Percentiles rank a stretch among this genome's conserved stretches.
Conservation (phyloP, 2,329 filamentous ascomycete genomes). For the Penicillium janthinellum region DNA sequence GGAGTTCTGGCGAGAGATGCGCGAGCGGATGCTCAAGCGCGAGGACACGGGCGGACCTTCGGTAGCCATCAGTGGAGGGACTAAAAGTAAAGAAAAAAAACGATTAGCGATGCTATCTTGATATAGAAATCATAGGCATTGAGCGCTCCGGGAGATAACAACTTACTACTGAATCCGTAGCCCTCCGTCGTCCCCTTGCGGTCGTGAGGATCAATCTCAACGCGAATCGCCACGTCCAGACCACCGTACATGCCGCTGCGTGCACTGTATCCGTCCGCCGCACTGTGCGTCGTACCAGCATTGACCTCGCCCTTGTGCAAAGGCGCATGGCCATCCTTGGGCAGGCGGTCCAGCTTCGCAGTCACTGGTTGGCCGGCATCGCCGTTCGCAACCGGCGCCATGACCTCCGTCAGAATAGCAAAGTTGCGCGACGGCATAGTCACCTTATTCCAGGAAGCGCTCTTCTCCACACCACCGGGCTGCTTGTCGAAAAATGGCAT, state of each 20-base stretch:
- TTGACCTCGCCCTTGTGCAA: conserved; percentile 75
- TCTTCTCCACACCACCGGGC: conserved; percentile 62
- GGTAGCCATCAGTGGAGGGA: conserved; percentile 26
- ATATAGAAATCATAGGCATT: neutral
- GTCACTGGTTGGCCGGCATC: conserved; percentile 18
- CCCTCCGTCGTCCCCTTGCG: conserved; percentile 46
- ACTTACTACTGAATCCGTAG: conserved; percentile 53
- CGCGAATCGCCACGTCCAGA: conserved; percentile 48
- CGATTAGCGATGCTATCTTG: neutral
- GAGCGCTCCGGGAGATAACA: neutral
- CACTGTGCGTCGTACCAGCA: conserved; percentile 76
- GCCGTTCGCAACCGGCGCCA: conserved; percentile 30
- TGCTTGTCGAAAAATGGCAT: conserved; percentile 65
- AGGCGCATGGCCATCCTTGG: conserved; percentile 68
- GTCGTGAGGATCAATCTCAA: conserved; percentile 51
- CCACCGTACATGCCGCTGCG: conserved; percentile 44
- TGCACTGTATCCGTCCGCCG: conserved; percentile 56
- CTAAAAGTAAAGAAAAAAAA: neutral
- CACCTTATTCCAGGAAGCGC: conserved; percentile 72
- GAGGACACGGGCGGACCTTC: conserved; percentile 19
- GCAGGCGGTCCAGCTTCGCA: conserved; percentile 34
- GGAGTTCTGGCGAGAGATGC: conserved; percentile 18
- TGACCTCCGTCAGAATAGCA: conserved; percentile 61
- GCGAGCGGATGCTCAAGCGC: conserved; percentile 25
- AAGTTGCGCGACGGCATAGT: conserved; percentile 77